Conservation (phyloP, 1,139 yeast genomes). For the Suhomyces atakaporum region DNA sequence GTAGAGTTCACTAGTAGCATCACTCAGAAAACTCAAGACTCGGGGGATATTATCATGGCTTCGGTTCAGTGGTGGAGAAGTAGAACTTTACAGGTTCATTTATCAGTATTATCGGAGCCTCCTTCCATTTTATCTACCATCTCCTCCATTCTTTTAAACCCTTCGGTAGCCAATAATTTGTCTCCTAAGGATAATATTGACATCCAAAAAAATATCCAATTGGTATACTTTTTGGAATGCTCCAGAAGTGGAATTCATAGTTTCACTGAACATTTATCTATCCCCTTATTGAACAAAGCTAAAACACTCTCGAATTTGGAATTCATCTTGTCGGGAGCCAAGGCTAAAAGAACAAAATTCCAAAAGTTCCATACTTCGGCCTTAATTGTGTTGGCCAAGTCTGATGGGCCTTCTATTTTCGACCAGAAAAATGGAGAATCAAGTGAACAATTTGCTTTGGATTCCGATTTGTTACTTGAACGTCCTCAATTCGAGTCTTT, state of each 20-base stretch:
- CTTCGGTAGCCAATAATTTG: constrained; percentile 32
- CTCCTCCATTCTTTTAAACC: constrained; percentile 40
- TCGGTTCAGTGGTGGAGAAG: constrained; percentile 72
- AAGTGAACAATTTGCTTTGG: constrained; percentile 61
- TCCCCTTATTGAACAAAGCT: constrained; percentile 54
- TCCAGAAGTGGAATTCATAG: constrained; percentile 65
- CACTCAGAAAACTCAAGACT: constrained; percentile 10
- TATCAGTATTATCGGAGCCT: constrained; percentile 61
- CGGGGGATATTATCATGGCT: constrained; percentile 38
- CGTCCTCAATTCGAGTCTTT: constrained; percentile 66
- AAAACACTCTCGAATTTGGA: constrained; percentile 59
- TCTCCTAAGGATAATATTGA: constrained; percentile 29
- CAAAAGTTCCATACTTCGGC: constrained; percentile 74
- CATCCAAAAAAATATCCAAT: constrained; percentile 39
- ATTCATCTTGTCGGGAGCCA: constrained; percentile 79
- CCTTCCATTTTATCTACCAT: constrained; percentile 47
- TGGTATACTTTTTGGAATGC: constrained; percentile 61
- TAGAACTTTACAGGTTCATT: constrained; percentile 63
- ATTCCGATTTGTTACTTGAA: constrained; percentile 81
- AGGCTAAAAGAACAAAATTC: constrained; percentile 83
- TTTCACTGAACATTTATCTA: constrained; percentile 58
- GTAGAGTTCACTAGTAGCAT: constrained; percentile 20
- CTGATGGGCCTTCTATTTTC: constrained; percentile 34
- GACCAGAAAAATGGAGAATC: constrained; percentile 22
- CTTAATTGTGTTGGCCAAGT: constrained; percentile 76